phyloP scores from a whole-genome alignment of 2,329 filamentous ascomycete species.

The Helicocarpus griseus region DNA sequence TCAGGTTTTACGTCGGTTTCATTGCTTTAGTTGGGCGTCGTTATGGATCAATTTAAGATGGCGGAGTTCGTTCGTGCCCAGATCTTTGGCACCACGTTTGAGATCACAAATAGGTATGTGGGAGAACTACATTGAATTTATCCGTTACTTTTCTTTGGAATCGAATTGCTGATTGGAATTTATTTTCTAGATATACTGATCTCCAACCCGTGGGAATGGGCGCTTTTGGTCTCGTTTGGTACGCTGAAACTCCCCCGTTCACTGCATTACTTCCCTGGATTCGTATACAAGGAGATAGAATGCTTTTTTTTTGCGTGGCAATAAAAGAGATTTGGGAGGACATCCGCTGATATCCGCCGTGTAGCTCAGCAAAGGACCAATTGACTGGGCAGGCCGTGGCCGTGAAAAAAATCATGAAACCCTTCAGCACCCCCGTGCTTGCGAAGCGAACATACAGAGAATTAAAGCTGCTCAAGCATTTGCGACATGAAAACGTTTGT shows the following conservation, averaged over 20 bases:
- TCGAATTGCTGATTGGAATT: background rate
- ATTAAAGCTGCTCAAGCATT: slow-evolving; percentile 91
- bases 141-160: background rate
- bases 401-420: slow-evolving; percentile 99
- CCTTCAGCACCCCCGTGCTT: slow-evolving; percentile 96
- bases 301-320: background rate
- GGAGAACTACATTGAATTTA: background rate
- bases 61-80: slow-evolving; percentile 98
- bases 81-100: slow-evolving; percentile 98
- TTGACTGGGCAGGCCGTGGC: slow-evolving; percentile 94
- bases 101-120: slow-evolving; percentile 90
- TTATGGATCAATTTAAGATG: slow-evolving; percentile 53
- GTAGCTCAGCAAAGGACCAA: slow-evolving; percentile 91
- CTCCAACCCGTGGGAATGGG: slow-evolving; percentile 98
- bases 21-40: background rate
- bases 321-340: background rate
- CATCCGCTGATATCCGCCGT: slow-evolving; percentile 6
- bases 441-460: slow-evolving; percentile 97
- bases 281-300: too few relatives aligned
- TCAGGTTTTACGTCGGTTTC: background rate
- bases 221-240: slow-evolving; percentile 97
- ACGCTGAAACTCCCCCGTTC: slow-evolving; percentile 26
- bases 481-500: slow-evolving; percentile 88
- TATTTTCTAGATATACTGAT: slow-evolving; percentile 69
- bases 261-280: background rate